Percentiles rank a stretch among this genome's conserved stretches.
Conservation (phyloP, 495 filamentous ascomycete species). For the Sordaria brevicollis region DNA sequence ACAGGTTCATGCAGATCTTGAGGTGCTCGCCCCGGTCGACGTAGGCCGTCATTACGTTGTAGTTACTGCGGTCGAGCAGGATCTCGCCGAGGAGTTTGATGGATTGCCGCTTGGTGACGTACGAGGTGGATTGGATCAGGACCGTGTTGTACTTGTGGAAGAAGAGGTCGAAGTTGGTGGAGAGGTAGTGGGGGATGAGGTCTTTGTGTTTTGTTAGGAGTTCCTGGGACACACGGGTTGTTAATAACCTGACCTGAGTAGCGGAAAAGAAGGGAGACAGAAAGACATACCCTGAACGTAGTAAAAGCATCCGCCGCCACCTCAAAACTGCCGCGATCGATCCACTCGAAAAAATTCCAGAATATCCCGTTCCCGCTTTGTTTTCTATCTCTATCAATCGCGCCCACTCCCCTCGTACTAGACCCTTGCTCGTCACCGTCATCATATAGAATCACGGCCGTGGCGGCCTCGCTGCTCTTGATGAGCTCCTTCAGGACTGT, state of each 20-base stretch:
- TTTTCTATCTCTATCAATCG: slow-evolving; percentile 53
- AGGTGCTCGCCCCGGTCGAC: slow-evolving; percentile 91
- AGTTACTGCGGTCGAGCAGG: slow-evolving; percentile 87
- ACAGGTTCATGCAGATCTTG: slow-evolving; percentile 94
- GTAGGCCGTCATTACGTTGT: slow-evolving; percentile 95
- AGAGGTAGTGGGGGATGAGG: slow-evolving; percentile 74
- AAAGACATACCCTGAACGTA: slow-evolving; percentile 69
- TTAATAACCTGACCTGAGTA: not conserved
- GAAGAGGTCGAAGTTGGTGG: slow-evolving; percentile 81
- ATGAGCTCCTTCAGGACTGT: slow-evolving; percentile 84
- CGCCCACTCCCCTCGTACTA: slow-evolving; percentile 44
- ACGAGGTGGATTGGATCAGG: slow-evolving; percentile 85
- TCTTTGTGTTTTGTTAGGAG: slow-evolving; percentile 89
- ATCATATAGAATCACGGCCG: slow-evolving; percentile 84
- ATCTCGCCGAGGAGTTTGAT: slow-evolving; percentile 96
- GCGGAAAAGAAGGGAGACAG: not conserved
- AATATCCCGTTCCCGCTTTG: slow-evolving; percentile 76
- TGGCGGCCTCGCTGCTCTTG: slow-evolving; percentile 71
- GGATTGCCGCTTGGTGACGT: slow-evolving; percentile 96
- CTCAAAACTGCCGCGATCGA: slow-evolving; percentile 89
- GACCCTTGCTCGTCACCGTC: slow-evolving; percentile 55
- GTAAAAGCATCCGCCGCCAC: slow-evolving; percentile 95
- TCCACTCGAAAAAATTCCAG: slow-evolving; percentile 98
- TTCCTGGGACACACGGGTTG: slow-evolving; percentile 55
- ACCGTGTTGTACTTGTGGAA: slow-evolving; percentile 80